These are phyloP conservation scores for Lactarius psammicola DNA, from an alignment of 768 basidiomycete species.

Conservation along the genomic window DNA sequence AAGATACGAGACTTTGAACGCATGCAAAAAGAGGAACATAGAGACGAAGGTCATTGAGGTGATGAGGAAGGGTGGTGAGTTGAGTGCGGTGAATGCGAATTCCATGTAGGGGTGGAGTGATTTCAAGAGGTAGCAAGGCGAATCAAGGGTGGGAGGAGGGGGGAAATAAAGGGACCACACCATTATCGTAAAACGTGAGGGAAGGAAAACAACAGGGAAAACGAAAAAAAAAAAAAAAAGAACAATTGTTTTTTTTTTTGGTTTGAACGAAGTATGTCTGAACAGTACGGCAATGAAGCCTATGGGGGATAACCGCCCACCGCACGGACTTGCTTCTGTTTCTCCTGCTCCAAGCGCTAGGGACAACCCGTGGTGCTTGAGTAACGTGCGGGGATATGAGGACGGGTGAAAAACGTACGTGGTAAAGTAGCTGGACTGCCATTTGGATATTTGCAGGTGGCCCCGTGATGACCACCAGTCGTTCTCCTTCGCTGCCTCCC, in stretches of 20 bases:
- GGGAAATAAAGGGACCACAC: not conserved
- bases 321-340: constrained; percentile 71
- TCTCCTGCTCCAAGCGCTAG: constrained; percentile 84
- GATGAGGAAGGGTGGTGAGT: not conserved
- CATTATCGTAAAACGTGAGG: constrained; percentile 16
- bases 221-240: not conserved
- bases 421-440: constrained; percentile 89
- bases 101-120: constrained; percentile 10
- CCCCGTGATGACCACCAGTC: constrained; percentile 97
- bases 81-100: constrained; percentile 2
- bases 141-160: not conserved
- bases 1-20: constrained; percentile 4
- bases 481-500: constrained; percentile 78
- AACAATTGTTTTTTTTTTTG: not conserved
- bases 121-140: constrained; percentile 9
- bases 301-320: constrained; percentile 26
- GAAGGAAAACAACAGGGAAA: constrained; percentile 4
- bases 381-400: not conserved
- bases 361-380: constrained; percentile 3
- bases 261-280: constrained; percentile 14
- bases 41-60: not conserved
- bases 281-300: constrained; percentile 17
- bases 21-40: not conserved
- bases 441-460: constrained; percentile 92
- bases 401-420: constrained; percentile 48